Base-by-base conservation (phyloP, 2,329 filamentous ascomycete genomes). In the Exophiala mesophila region DNA sequence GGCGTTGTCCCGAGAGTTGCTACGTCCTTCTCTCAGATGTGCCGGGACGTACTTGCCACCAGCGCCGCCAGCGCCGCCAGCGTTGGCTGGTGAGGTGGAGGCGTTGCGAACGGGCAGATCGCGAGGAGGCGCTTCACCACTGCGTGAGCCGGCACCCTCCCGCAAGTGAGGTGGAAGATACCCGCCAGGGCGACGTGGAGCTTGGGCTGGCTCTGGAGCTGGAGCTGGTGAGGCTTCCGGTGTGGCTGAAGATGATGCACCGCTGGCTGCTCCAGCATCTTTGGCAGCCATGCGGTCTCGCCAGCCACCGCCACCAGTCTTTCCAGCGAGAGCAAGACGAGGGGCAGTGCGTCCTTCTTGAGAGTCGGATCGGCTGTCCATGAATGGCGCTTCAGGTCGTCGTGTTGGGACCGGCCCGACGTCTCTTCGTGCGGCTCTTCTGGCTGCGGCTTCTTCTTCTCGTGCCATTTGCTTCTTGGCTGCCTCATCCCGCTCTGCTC, bases 391-490 rank as follows among this genome's bases (percentile, higher is more conserved):
- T 23, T 21, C 28, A 13, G 40, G 18, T 15, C 41, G 39, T 26
- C n/a, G 40, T 52, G 61, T 63, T 50, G 62, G 65, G 31, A 55
- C 55, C 43, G 61, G 59, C 33, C 47, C 55, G 41, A 51, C 59
- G 57, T 76, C 77, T 66, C 78, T 86, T 64, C 79, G 79, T 45
- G 75, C 82, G 59, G 74, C 78, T 63, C 77, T 79, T 56, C 84
- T 80, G 54, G 83, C 84, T 66, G 89, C 80, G 12, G 88, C 89
- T 64, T 95, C 89, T 57, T 92, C 88, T 65, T 94, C 89, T 63
- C 86, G 82, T 60, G 88, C 78, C 56, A 79, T 80, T 68, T 96
- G 90, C 55, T 69, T 70, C 45, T 70, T 69, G 32, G 79, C 78
- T 36, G 71, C 69, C 54, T 82, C 80, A 59, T 82, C 80, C 50